phyloP scores from a whole-genome alignment of 305 asterid species.

The Withania somnifera region DNA sequence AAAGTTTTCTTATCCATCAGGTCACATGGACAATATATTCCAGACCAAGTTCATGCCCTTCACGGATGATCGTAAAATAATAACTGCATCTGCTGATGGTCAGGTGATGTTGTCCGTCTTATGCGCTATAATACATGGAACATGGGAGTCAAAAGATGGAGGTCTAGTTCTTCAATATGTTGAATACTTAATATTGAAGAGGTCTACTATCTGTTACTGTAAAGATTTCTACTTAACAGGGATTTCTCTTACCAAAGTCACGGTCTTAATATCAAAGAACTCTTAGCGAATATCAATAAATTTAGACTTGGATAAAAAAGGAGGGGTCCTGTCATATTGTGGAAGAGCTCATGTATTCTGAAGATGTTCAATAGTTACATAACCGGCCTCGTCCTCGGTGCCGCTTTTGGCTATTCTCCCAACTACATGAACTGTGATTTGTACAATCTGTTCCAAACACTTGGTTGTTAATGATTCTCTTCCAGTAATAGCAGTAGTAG shows the following conservation, averaged over 20 bases:
- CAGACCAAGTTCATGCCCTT: conserved; percentile 71
- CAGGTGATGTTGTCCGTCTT: conserved; percentile 30
- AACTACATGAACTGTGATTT: background rate
- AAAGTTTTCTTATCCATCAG: conserved; percentile 52
- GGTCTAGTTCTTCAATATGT: too few species aligned
- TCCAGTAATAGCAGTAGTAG: background rate
- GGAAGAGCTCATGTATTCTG: background rate
- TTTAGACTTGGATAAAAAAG: background rate
- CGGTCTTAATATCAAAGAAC: background rate
- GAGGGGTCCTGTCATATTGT: background rate
- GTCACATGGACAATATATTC: conserved; percentile 64
- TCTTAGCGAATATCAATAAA: background rate
- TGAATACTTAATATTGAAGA: too few species aligned
- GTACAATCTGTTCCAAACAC: background rate
- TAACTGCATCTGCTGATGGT: conserved; percentile 65
- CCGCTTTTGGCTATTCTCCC: background rate
- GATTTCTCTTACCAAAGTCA: background rate
- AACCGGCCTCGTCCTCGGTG: background rate
- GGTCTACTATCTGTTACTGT: background rate
- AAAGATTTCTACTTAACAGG: background rate
- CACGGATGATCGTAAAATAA: conserved; percentile 48
- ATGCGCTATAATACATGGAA: background rate
- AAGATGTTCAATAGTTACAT: background rate
- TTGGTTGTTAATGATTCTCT: background rate
- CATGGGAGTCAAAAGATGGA: background rate